Conservation (phyloP, 257 asterid genomes). For the Echites panduratus region DNA sequence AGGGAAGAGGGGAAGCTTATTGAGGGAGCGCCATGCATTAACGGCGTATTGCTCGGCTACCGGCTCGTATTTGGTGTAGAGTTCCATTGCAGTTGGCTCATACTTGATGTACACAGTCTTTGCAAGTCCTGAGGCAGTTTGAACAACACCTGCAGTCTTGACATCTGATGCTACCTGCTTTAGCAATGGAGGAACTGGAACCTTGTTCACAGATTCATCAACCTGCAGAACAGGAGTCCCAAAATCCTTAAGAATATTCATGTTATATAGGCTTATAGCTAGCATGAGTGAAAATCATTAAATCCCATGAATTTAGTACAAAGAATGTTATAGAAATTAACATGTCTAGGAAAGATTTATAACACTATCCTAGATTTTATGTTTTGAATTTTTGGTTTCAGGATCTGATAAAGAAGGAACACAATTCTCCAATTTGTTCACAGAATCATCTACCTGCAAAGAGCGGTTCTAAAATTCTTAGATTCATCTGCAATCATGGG, state of each 20-base stretch:
- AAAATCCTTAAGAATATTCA: not conserved
- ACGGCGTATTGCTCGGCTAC: conserved; percentile 75
- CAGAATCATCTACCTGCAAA: conserved; percentile 67
- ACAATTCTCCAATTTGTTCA: conserved; percentile 34
- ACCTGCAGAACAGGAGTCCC: conserved; percentile 37
- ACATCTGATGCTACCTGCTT: conserved; percentile 61
- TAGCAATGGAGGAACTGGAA: conserved; percentile 53
- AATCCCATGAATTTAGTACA: not conserved
- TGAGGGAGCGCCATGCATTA: conserved; percentile 57
- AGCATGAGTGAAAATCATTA: not conserved
- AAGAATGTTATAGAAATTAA: too few species aligned
- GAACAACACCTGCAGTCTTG: conserved; percentile 59
- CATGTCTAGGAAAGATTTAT: too few species aligned
- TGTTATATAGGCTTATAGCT: too few species aligned
- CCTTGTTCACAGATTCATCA: conserved; percentile 60
- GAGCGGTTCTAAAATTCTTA: not conserved
- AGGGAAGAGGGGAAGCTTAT: conserved; percentile 70
- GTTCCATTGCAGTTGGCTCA: conserved; percentile 75
- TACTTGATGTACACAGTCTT: conserved; percentile 54
- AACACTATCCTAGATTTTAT: too few species aligned
- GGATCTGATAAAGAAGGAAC: conserved; percentile 39
- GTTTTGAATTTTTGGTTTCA: not conserved
- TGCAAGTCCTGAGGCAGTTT: conserved; percentile 70
- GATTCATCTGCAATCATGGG: not conserved
- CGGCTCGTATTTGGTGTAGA: conserved; percentile 72